Conservation (phyloP, 129 eudicot genomes). For the Heracleum sosnowskyi region DNA sequence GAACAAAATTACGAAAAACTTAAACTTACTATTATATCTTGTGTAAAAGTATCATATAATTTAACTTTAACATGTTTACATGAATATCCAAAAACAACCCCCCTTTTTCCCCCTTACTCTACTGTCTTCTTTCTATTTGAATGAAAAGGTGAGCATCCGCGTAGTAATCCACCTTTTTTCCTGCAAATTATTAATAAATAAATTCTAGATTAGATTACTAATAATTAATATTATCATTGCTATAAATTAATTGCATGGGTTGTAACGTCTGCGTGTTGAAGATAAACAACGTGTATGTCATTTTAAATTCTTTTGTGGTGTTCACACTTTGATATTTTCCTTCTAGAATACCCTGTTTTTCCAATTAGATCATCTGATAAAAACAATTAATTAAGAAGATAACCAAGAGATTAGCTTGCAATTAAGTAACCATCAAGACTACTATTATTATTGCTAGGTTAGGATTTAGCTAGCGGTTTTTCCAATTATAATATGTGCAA, state of each 20-base stretch:
- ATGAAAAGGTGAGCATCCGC: conserved; percentile 40
- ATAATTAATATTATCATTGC: not conserved
- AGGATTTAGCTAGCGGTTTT: no score
- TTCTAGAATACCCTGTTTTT: not conserved
- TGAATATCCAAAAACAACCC: not conserved
- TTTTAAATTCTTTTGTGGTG: not conserved
- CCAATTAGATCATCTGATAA: no score
- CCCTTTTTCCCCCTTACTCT: not conserved
- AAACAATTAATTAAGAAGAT: not conserved
- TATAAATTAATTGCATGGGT: not conserved
- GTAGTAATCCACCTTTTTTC: conserved; percentile 23
- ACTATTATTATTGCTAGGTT: no score
- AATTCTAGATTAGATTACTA: not conserved
- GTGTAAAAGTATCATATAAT: no score
- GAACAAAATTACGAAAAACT: no score
- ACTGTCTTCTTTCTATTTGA: conserved; percentile 24
- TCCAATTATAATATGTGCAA: no score
- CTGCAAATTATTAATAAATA: conserved; percentile 21
- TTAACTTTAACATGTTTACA: not conserved
- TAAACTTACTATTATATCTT: not conserved
- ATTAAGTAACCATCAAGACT: not conserved
- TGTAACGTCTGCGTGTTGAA: conserved; percentile 5
- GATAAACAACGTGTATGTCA: not conserved
- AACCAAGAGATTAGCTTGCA: not conserved
- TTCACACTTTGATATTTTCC: not conserved